A percentile compares a stretch with the other conserved stretches of the same genome.
These are phyloP conservation scores for Clitoria ternatea DNA, from an alignment of 306 rosid genomes.

Conservation along the genomic window DNA sequence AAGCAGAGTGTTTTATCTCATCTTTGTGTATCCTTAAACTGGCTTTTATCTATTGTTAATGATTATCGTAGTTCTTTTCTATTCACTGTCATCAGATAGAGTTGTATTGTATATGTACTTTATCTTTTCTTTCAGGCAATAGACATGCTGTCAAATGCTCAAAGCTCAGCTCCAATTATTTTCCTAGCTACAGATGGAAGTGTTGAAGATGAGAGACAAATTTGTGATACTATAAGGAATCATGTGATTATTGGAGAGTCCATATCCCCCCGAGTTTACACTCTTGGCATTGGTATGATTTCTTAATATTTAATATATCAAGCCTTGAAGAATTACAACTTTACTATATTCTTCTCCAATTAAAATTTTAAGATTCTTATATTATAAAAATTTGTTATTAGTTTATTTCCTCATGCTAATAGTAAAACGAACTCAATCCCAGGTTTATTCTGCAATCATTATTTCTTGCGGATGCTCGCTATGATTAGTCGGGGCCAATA, in stretches of 20 bases:
- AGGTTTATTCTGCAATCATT: slow-evolving; percentile 91
- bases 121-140: slow-evolving; percentile 56
- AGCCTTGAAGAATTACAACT: neutral
- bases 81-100: neutral
- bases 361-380: neutral
- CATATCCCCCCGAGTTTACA: slow-evolving; percentile 61
- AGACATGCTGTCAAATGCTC: slow-evolving; percentile 52
- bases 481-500: slow-evolving; percentile 63
- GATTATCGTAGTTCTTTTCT: neutral
- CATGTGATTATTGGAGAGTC: slow-evolving; percentile 27
- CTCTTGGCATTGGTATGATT: slow-evolving; percentile 74
- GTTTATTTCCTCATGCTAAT: neutral
- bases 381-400: neutral
- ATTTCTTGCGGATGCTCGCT: slow-evolving; percentile 88
- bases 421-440: slow-evolving; percentile 6
- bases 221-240: slow-evolving; percentile 54
- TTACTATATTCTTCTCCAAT: neutral
- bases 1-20: neutral
- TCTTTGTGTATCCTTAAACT: neutral
- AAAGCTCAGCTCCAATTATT: slow-evolving; percentile 57
- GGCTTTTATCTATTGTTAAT: neutral
- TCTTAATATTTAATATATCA: slow-evolving; percentile 6
- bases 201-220: slow-evolving; percentile 77
- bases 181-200: slow-evolving; percentile 87
- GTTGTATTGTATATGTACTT: slow-evolving; percentile 17